These are phyloP conservation scores for Seiridium cupressi DNA, from an alignment of 2,329 filamentous ascomycete species.

Conservation along the genomic window DNA sequence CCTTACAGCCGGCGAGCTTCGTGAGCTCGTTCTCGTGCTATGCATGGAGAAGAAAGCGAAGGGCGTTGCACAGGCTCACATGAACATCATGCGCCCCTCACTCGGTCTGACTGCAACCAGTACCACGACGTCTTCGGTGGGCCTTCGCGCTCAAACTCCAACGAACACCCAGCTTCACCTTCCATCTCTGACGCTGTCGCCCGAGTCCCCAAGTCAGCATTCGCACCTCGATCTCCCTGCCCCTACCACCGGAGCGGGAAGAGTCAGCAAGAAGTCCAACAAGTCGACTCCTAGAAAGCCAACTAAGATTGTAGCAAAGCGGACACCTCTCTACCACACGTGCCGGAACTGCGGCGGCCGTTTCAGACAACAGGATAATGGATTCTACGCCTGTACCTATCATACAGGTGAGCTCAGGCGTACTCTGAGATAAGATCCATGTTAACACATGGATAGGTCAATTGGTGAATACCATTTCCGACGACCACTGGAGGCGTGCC, in stretches of 20 bases:
- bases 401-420: background rate
- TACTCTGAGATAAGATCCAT: background rate
- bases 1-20: background rate
- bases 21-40: background rate
- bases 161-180: no score
- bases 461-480: background rate
- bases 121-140: background rate
- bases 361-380: background rate
- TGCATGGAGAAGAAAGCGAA: background rate
- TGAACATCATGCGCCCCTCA: background rate
- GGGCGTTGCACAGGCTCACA: background rate
- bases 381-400: background rate
- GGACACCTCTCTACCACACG: background rate
- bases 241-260: background rate
- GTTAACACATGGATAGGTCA: background rate
- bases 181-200: background rate
- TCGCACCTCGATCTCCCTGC: background rate
- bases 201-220: background rate
- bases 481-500: background rate
- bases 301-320: background rate
- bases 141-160: no score
- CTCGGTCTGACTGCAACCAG: background rate
- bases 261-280: background rate
- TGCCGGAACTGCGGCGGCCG: background rate
- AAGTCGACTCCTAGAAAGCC: background rate